Percentiles rank a stretch among this genome's conserved stretches.
These are phyloP conservation scores for Colletotrichum sp. DNA, from an alignment of 2,329 filamentous ascomycete genomes.

Conservation along the genomic window DNA sequence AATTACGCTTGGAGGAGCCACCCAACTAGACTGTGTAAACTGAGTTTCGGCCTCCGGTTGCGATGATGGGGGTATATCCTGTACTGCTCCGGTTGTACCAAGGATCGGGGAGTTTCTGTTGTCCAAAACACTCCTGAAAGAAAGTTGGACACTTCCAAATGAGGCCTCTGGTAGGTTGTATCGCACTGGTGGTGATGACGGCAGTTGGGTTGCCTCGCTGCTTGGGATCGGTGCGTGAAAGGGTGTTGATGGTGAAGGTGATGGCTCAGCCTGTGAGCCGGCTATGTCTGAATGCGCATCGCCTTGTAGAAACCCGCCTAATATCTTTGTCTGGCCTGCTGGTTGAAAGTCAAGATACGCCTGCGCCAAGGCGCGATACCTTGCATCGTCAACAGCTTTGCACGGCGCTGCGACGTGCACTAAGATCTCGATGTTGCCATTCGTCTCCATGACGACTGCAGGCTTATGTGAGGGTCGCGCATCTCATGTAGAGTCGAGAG, in stretches of 20 bases:
- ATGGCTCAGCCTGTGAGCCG: neutral
- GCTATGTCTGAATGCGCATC: neutral
- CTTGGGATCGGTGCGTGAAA: constrained; percentile 1
- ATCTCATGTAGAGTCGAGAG: neutral
- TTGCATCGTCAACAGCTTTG: constrained; percentile 49
- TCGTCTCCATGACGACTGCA: constrained; percentile 15
- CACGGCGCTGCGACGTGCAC: constrained; percentile 61
- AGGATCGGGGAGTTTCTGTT: constrained; percentile 41
- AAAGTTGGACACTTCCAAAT: constrained; percentile 39
- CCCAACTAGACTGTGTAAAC: constrained; percentile 37
- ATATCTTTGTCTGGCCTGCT: constrained; percentile 15
- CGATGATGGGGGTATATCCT: constrained; percentile 1
- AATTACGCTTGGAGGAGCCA: constrained; percentile 53
- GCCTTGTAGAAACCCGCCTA: neutral
- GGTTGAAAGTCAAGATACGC: constrained; percentile 57
- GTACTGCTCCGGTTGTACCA: neutral
- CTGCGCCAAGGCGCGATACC: constrained; percentile 54
- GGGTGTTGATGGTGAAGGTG: neutral
- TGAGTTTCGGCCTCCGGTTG: neutral
- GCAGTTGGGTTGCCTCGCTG: neutral
- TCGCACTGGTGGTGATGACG: constrained; percentile 4
- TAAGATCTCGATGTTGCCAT: constrained; percentile 55
- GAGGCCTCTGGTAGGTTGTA: neutral
- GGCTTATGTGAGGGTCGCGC: neutral
- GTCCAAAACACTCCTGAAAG: constrained; percentile 50